These are phyloP conservation scores for Geotrichum candidum DNA, from an alignment of 1,139 yeast species.

Conservation along the genomic window DNA sequence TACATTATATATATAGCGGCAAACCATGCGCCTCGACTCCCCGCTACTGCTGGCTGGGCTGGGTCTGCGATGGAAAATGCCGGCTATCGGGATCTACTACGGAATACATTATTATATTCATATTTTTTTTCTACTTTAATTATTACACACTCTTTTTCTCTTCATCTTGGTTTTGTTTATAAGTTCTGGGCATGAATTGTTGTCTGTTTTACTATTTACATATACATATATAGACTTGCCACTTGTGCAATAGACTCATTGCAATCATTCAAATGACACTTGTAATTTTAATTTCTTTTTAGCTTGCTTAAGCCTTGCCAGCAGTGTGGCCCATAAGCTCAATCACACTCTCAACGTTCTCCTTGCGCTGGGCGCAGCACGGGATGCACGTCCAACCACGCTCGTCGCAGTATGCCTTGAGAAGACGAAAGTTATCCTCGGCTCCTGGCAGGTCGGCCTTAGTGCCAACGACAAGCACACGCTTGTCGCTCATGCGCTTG, in stretches of 20 bases:
- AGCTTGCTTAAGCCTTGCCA: not conserved
- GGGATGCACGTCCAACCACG: constrained; percentile 68
- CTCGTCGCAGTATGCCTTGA: constrained; percentile 39
- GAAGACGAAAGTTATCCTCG: constrained; percentile 40
- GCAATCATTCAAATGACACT: not conserved
- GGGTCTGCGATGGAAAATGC: not conserved
- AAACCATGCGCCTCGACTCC: not conserved
- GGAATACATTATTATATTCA: not conserved
- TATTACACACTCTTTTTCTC: not conserved
- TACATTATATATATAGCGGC: not conserved
- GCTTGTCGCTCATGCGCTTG: constrained; percentile 52
- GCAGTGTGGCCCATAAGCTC: constrained; percentile 51
- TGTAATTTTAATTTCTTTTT: not conserved
- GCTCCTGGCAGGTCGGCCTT: constrained; percentile 73
- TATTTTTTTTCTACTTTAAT: not conserved
- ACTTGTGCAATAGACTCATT: not conserved
- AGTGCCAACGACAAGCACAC: constrained; percentile 73
- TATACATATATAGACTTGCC: not conserved
- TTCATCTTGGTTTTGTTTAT: not conserved
- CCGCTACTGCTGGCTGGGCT: not conserved
- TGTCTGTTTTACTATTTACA: not conserved
- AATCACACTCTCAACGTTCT: constrained; percentile 67
- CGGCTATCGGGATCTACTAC: not conserved
- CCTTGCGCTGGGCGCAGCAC: constrained; percentile 69
- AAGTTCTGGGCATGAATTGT: not conserved